Conservation (phyloP, 2,329 filamentous ascomycete species). For the Colletotrichum australisinense region DNA sequence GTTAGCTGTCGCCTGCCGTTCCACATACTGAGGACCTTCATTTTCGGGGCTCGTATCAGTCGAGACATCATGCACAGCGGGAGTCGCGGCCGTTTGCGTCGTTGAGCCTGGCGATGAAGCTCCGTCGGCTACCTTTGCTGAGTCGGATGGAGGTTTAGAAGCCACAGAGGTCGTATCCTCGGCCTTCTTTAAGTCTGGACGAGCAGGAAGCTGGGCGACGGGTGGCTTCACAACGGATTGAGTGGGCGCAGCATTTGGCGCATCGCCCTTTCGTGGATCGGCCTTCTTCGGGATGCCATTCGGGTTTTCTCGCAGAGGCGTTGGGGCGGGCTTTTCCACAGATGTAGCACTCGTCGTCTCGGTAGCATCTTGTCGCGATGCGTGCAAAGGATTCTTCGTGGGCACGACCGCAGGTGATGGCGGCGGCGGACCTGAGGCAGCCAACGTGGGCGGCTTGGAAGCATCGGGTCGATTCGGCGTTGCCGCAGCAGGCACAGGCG, state of each 20-base stretch:
- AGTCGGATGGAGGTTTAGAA: conserved; percentile 50
- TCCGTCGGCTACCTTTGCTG: conserved; percentile 53
- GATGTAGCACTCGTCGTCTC: not conserved
- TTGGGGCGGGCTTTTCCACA: not conserved
- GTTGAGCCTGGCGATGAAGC: conserved; percentile 73
- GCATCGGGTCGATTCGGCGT: conserved; percentile 10
- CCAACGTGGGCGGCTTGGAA: not conserved
- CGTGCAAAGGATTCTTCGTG: conserved; percentile 23
- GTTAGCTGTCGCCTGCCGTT: conserved; percentile 53
- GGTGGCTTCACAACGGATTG: not conserved
- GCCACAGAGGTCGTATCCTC: conserved; percentile 37
- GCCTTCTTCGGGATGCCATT: conserved; percentile 16
- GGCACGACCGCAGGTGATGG: not conserved
- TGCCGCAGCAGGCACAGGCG: not conserved
- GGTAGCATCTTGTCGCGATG: conserved; percentile 20
- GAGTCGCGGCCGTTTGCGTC: conserved; percentile 79
- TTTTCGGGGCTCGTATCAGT: conserved; percentile 81
- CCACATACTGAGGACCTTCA: conserved; percentile 68
- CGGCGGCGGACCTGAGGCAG: not conserved
- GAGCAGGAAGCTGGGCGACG: conserved; percentile 34
- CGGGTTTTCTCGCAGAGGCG: not conserved
- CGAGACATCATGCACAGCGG: conserved; percentile 74
- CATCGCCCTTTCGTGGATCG: conserved; percentile 6
- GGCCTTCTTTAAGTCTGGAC: conserved; percentile 48
- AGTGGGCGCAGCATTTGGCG: not conserved